These are phyloP conservation scores for Rhodotorula graminis DNA, from an alignment of 768 basidiomycete genomes.

Conservation along the genomic window DNA sequence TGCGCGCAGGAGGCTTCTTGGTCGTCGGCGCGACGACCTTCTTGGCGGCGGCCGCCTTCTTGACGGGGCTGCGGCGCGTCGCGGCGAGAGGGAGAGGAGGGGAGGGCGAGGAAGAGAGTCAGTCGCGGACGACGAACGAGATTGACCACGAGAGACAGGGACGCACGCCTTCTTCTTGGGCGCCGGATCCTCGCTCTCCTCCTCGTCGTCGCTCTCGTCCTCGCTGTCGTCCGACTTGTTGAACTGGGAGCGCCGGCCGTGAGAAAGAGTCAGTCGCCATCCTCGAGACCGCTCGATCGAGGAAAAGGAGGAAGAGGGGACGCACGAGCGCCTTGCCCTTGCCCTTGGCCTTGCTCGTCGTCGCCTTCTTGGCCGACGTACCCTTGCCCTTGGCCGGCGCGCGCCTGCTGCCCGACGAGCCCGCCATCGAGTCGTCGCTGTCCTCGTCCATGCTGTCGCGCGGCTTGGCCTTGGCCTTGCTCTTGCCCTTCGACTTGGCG, in stretches of 20 bases:
- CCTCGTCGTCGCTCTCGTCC: conserved; percentile 17
- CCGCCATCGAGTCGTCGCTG: conserved; percentile 21
- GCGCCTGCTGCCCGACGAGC: background rate
- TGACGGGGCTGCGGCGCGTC: background rate
- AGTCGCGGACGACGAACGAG: background rate
- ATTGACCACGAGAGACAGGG: background rate
- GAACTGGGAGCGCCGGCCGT: background rate
- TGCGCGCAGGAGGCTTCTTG: conserved; percentile 15
- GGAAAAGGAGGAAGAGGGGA: background rate
- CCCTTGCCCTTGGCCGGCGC: background rate
- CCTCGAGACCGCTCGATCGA: background rate
- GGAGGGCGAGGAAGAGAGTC: background rate
- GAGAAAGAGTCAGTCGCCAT: too few relatives aligned
- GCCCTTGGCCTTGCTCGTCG: conserved; percentile 1
- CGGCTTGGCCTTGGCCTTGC: conserved; percentile 7
- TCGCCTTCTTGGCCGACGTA: conserved; percentile 15
- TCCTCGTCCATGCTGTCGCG: conserved; percentile 30
- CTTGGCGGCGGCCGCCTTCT: conserved; percentile 13
- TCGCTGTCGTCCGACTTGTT: conserved; percentile 20
- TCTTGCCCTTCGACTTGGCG: conserved; percentile 14
- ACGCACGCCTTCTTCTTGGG: conserved; percentile 28
- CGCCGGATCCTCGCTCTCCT: conserved; percentile 7
- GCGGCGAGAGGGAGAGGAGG: too few relatives aligned
- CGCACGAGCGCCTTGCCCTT: conserved; percentile 19
- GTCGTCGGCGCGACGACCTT: conserved; percentile 7